Conservation (phyloP, 2,329 filamentous ascomycete species). For the Rachicladosporium sp. region DNA sequence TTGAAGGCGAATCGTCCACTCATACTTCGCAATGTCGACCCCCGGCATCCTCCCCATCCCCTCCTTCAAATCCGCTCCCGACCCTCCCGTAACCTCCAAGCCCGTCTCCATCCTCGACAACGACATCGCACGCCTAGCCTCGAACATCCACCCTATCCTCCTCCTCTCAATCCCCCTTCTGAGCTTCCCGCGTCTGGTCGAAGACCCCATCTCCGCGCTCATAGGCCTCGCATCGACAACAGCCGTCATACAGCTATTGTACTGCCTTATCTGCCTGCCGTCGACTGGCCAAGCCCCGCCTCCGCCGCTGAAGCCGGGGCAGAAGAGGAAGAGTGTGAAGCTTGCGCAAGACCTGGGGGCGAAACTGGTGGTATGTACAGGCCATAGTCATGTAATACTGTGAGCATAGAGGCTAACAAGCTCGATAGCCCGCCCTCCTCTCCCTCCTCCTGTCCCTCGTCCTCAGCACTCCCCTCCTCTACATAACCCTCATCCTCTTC, state of each 20-base stretch:
- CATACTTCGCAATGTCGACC: neutral
- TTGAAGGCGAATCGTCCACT: too few relatives aligned
- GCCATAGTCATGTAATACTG: neutral
- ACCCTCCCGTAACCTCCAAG: conserved; percentile 9
- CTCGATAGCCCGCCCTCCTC: conserved; percentile 52
- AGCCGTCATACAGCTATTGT: conserved; percentile 49
- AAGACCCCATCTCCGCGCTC: conserved; percentile 55
- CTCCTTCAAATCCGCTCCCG: conserved; percentile 8
- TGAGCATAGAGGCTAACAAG: conserved; percentile 4
- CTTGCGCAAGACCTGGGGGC: conserved; percentile 35
- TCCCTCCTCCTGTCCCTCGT: conserved; percentile 49
- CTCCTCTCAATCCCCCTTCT: conserved; percentile 52
- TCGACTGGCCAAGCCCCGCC: conserved; percentile 30
- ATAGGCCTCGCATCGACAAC: conserved; percentile 49
- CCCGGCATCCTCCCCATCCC: conserved; percentile 4
- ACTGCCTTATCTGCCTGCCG: conserved; percentile 48
- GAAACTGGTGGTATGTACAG: conserved; percentile 30
- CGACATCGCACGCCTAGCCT: conserved; percentile 31
- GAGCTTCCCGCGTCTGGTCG: conserved; percentile 55
- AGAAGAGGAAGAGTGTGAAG: conserved; percentile 39
- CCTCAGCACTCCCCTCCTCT: conserved; percentile 45
- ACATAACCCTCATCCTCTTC: conserved; percentile 65
- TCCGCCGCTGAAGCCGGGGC: conserved; percentile 36
- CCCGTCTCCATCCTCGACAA: conserved; percentile 20
- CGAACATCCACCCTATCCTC: conserved; percentile 55